Base-by-base conservation (phyloP, 1,139 yeast species). In the Candida dubliniensis region DNA sequence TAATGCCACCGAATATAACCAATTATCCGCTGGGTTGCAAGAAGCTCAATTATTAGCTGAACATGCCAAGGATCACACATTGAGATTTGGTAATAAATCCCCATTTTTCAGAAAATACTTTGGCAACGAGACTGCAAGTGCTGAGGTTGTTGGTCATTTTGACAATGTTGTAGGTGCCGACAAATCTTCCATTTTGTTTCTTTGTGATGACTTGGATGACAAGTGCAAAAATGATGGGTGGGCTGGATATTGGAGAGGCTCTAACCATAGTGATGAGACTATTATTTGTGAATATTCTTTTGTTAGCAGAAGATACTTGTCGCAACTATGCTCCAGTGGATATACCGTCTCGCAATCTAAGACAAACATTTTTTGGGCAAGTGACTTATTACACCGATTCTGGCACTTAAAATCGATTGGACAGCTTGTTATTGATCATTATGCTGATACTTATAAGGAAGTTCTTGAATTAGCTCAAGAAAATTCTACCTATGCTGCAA, bases 161-260 rank as follows among this genome's bases (percentile, higher is more conserved):
- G 64, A 62, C 13, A 49, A 49, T 33, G 36, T 65, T 38, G 56
- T 61, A 12, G 54, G 56, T 36, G 65, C 62, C 32, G 63, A 66
- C 36, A 63, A 67, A 52, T 50, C 55, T 40, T 55, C 55, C 11
- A 48, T 58, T 23, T 36, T 66, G 23, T 60, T 65, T 50, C 57
- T 71, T 35, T 68, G 74, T 57, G 72, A 67, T 42, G 61, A 67
- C 44, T 50, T 56, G 15, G 72, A 67, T 46, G 64, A 61, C 0
- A 61, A 63, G 43, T 67, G 74, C 53, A 49, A 51, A 13, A 49
- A 49, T 8, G 56, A 58, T 31, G 66, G 66, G 13, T 66, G 67
- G 63, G 70, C 71, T 8, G 71, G 72, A 30, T 67, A 67, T 42
- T 59, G 64, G 64, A 60, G 70, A 56, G 67, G 71, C 40, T 60